phyloP scores from a whole-genome alignment of 257 asterid species.

The Fraxinus anomala region DNA sequence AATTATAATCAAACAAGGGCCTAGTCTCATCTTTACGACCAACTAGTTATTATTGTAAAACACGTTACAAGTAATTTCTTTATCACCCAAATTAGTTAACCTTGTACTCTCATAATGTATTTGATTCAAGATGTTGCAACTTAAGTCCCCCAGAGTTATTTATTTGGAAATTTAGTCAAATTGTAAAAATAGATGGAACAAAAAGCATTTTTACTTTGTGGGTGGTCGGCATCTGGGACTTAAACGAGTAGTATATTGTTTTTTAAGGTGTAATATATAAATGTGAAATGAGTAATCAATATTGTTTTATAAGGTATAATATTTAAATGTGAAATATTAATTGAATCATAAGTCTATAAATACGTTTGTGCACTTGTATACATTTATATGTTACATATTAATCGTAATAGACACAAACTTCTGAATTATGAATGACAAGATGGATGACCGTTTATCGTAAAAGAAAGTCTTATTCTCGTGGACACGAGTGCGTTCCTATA shows the following conservation, averaged over 20 bases:
- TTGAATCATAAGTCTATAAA: background rate
- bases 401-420: background rate
- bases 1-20: no score
- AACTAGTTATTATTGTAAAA: background rate
- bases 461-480: background rate
- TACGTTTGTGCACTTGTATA: background rate
- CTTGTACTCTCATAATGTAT: background rate
- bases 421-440: background rate
- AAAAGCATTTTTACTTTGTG: background rate
- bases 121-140: background rate
- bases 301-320: background rate
- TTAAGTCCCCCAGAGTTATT: background rate
- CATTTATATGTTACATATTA: background rate
- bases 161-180: background rate
- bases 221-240: background rate
- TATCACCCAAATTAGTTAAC: background rate
- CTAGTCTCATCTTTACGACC: background rate
- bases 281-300: background rate
- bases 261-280: background rate
- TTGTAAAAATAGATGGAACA: background rate
- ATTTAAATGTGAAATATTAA: background rate
- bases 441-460: background rate
- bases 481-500: background rate
- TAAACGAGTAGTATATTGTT: background rate
- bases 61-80: background rate